Conservation (phyloP, 2,329 filamentous ascomycete species). For the Penicillium sp. region DNA sequence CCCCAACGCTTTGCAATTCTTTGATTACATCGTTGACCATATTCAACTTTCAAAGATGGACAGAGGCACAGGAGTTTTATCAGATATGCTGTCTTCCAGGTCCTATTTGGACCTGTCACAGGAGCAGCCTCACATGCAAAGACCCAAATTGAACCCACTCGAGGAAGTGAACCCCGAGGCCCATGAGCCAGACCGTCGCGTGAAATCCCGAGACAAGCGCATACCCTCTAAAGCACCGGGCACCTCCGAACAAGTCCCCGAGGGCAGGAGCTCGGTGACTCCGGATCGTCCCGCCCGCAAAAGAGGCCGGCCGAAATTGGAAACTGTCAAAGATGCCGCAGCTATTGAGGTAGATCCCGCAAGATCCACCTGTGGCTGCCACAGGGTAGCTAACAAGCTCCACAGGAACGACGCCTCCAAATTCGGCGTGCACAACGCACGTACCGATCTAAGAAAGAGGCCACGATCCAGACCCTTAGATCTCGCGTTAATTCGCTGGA, state of each 20-base stretch:
- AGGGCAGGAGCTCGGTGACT: neutral
- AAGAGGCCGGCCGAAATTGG: slow-evolving; percentile 21
- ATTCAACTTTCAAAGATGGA: neutral
- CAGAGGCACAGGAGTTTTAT: slow-evolving; percentile 5
- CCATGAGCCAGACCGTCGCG: slow-evolving; percentile 7
- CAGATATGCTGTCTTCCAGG: slow-evolving; percentile 19
- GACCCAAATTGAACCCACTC: neutral
- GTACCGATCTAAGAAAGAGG: slow-evolving; percentile 83
- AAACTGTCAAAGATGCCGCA: slow-evolving; percentile 22
- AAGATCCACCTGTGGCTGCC: neutral
- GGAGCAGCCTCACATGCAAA: neutral
- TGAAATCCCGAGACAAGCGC: slow-evolving; percentile 1
- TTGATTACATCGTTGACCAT: neutral
- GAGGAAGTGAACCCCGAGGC: neutral
- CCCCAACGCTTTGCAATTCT: neutral
- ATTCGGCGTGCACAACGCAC: slow-evolving; percentile 84
- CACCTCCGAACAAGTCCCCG: slow-evolving; percentile 10
- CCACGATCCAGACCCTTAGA: slow-evolving; percentile 72
- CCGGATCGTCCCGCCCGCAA: slow-evolving; percentile 19
- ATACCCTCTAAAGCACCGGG: slow-evolving; percentile 3
- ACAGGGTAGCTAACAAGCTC: slow-evolving; percentile 6
- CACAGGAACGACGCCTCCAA: slow-evolving; percentile 68
- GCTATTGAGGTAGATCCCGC: slow-evolving; percentile 20
- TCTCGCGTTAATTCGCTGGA: slow-evolving; percentile 70
- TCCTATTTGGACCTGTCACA: slow-evolving; percentile 19